These are phyloP conservation scores for Aechmea fasciata DNA, from an alignment of 176 grass and related monocot species.

Conservation along the genomic window DNA sequence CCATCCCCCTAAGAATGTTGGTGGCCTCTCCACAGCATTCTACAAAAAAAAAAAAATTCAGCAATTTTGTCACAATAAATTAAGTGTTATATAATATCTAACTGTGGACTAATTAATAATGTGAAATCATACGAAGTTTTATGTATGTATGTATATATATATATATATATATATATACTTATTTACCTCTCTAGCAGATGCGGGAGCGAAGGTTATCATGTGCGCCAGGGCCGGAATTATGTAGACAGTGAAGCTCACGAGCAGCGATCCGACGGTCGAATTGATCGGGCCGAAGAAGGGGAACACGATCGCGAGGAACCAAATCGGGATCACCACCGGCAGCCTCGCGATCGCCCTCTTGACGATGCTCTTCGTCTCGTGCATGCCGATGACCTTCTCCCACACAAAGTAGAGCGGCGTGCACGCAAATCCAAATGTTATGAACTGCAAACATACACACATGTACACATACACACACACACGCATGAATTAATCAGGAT, in stretches of 20 bases:
- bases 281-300: constrained; percentile 97
- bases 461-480: not conserved
- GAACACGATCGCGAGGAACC: constrained; percentile 93
- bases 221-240: constrained; percentile 80
- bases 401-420: constrained; percentile 96
- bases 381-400: constrained; percentile 85
- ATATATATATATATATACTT: not conserved
- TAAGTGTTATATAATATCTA: no score
- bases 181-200: constrained; percentile 61
- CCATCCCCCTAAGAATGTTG: constrained; percentile 51
- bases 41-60: no score
- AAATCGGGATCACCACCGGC: constrained; percentile 70
- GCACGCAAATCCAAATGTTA: constrained; percentile 92
- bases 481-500: not conserved
- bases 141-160: not conserved
- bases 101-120: not conserved
- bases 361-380: constrained; percentile 33
- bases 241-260: constrained; percentile 98
- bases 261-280: constrained; percentile 79
- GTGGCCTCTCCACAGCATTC: constrained; percentile 88
- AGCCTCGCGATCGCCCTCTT: constrained; percentile 43
- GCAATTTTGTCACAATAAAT: constrained; percentile 1
- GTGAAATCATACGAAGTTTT: not conserved
- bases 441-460: constrained; percentile 41
- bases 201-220: constrained; percentile 64